phyloP scores from a whole-genome alignment of 2,329 filamentous ascomycete genomes.

The Cladosporium sp. region DNA sequence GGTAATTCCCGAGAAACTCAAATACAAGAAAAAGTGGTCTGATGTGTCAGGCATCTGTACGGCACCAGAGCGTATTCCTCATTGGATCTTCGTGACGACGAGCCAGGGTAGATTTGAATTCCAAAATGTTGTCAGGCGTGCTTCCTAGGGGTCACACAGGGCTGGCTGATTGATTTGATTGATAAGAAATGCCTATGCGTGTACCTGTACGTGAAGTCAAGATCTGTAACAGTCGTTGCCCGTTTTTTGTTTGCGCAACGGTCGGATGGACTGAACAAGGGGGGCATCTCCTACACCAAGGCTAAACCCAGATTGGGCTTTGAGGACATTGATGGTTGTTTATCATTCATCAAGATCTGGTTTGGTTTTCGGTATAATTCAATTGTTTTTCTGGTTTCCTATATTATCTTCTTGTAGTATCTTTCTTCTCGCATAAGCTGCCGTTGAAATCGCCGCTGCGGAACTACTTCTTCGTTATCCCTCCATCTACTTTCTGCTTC shows the following conservation, averaged over 20 bases:
- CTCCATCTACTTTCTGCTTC: not conserved
- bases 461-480: not conserved
- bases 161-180: not conserved
- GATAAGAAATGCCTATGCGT: not conserved
- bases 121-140: not conserved
- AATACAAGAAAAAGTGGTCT: too few relatives aligned
- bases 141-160: not conserved
- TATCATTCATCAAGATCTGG: not conserved
- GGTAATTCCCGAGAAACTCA: not conserved
- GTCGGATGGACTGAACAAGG: not conserved
- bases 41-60: too few relatives aligned
- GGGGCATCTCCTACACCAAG: too few relatives aligned
- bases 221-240: not conserved
- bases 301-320: too few relatives aligned
- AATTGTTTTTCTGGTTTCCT: slow-evolving; percentile 2
- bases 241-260: not conserved
- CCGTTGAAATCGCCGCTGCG: slow-evolving; percentile 17
- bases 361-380: not conserved
- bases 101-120: too few relatives aligned
- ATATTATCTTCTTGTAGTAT: not conserved
- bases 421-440: slow-evolving; percentile 7
- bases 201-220: not conserved
- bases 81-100: too few relatives aligned
- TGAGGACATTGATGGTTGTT: not conserved
- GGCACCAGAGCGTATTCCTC: too few relatives aligned